Percentiles rank a stretch among this genome's conserved stretches.
These are phyloP conservation scores for Saccharomycopsis javanensis DNA, from an alignment of 805 yeast species.

Conservation along the genomic window DNA sequence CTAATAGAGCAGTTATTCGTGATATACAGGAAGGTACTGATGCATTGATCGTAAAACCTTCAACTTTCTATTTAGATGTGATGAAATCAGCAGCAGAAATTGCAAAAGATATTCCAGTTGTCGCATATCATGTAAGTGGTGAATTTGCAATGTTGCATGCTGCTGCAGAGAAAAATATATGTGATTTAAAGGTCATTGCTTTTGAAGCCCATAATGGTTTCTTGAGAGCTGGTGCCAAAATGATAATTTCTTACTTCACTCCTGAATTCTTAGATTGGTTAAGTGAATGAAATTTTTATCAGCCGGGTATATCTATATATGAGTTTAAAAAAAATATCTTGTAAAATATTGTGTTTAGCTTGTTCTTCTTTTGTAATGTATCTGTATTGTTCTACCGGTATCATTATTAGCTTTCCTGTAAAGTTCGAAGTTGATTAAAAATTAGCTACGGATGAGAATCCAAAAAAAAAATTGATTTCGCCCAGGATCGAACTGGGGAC, in stretches of 20 bases:
- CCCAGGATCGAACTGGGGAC: slow-evolving; percentile 99
- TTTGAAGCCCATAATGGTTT: slow-evolving; percentile 88
- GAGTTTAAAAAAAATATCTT: too few relatives aligned
- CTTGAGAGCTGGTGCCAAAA: slow-evolving; percentile 90
- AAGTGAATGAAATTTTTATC: too few relatives aligned
- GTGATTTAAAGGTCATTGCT: slow-evolving; percentile 61
- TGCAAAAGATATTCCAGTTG: slow-evolving; percentile 77
- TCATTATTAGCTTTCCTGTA: too few relatives aligned
- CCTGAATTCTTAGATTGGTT: slow-evolving; percentile 96
- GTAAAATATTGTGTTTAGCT: too few relatives aligned
- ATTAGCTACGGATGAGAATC: too few relatives aligned
- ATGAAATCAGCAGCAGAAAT: slow-evolving; percentile 80
- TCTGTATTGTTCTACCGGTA: too few relatives aligned
- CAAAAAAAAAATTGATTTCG: slow-evolving; percentile 56
- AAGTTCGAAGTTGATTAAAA: too few relatives aligned
- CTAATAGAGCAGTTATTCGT: slow-evolving; percentile 79
- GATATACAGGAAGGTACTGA: slow-evolving; percentile 92
- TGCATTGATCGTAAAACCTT: slow-evolving; percentile 91
- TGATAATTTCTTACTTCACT: slow-evolving; percentile 85
- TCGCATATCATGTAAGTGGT: slow-evolving; percentile 95
- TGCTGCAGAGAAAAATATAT: slow-evolving; percentile 91
- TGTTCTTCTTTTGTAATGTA: too few relatives aligned
- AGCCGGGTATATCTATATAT: too few relatives aligned
- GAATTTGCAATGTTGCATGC: slow-evolving; percentile 98
- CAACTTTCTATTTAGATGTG: slow-evolving; percentile 88